Evolutionary conservation across 495 filamentous ascomycete genomes (phyloP).

Genomic region (Jackrogersella minutella): DNA sequence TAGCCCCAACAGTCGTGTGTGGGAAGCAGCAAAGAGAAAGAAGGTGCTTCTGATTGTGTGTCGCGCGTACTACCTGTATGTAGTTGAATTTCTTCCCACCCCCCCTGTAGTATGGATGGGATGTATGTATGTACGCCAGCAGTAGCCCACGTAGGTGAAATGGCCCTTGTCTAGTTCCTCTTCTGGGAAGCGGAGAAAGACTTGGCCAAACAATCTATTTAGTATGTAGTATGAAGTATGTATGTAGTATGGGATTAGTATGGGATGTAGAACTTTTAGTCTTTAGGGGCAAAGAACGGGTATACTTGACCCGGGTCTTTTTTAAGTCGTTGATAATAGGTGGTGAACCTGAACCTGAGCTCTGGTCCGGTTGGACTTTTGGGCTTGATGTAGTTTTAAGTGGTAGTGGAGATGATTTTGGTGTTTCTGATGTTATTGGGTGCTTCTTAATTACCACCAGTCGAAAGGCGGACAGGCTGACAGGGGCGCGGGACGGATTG

Average conservation of each 20-base stretch:
- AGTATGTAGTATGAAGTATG: not conserved
- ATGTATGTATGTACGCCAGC: constrained; percentile 22
- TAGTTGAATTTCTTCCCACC: constrained; percentile 13
- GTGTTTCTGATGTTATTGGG: constrained; percentile 4
- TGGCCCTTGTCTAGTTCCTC: constrained; percentile 21
- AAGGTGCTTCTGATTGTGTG: constrained; percentile 33
- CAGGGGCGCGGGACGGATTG: constrained; percentile 3
- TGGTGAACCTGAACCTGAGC: not conserved
- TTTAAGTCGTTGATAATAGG: constrained; percentile 29
- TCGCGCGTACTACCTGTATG: constrained; percentile 27
- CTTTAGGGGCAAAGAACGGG: not conserved
- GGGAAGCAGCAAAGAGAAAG: not conserved
- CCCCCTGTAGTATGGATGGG: no score
- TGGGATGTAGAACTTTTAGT: not conserved
- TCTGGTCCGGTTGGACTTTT: constrained; percentile 2
- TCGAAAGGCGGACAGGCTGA: not conserved
- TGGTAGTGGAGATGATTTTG: not conserved
- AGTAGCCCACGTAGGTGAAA: constrained; percentile 11
- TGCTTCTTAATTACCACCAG: no score
- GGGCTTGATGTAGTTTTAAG: constrained; percentile 23
- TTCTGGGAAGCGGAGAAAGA: constrained; percentile 32
- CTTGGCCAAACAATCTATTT: constrained; percentile 14
- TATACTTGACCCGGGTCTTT: constrained; percentile 17
- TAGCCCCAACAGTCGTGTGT: constrained; percentile 29
- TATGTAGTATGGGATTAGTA: not conserved